Conservation (phyloP, 352 stramenopile genomes). For the Blastocystis sp. region DNA sequence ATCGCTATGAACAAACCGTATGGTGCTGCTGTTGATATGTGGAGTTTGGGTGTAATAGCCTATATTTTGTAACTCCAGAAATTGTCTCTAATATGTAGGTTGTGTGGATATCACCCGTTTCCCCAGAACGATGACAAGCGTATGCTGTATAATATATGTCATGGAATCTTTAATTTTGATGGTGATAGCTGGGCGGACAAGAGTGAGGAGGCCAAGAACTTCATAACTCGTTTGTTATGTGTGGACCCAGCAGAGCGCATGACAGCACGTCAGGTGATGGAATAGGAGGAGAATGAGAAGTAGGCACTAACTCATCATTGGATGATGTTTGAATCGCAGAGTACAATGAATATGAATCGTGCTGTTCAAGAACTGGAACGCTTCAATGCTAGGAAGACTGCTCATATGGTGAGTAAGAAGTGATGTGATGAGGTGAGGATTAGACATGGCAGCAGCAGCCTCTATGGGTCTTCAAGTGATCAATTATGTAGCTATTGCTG, state of each 20-base stretch:
- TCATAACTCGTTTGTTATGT: slow-evolving; percentile 43
- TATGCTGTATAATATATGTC: slow-evolving; percentile 57
- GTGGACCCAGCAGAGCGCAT: slow-evolving; percentile 41
- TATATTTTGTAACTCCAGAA: slow-evolving; percentile 79
- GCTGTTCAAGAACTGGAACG: slow-evolving; percentile 56
- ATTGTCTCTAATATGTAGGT: neutral
- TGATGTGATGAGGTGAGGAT: neutral
- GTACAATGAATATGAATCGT: slow-evolving; percentile 61
- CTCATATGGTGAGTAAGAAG: slow-evolving; percentile 11
- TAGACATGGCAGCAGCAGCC: neutral
- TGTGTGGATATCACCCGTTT: slow-evolving; percentile 60
- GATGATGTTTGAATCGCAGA: slow-evolving; percentile 62
- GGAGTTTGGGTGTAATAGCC: slow-evolving; percentile 96
- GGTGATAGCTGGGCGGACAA: slow-evolving; percentile 23
- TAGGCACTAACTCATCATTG: slow-evolving; percentile 53
- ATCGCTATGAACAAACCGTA: slow-evolving; percentile 76
- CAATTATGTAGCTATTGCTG: slow-evolving; percentile 45
- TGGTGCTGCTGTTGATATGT: slow-evolving; percentile 97
- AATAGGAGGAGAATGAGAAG: neutral
- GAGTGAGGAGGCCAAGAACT: slow-evolving; percentile 53
- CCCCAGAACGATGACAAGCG: slow-evolving; percentile 52
- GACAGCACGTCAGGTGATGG: neutral
- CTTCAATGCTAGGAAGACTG: slow-evolving; percentile 11
- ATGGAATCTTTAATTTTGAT: slow-evolving; percentile 59
- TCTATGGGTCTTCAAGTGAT: slow-evolving; percentile 9